These are phyloP conservation scores for Pseudogymnoascus sp. DNA, from an alignment of 2,329 filamentous ascomycete species.

Conservation along the genomic window DNA sequence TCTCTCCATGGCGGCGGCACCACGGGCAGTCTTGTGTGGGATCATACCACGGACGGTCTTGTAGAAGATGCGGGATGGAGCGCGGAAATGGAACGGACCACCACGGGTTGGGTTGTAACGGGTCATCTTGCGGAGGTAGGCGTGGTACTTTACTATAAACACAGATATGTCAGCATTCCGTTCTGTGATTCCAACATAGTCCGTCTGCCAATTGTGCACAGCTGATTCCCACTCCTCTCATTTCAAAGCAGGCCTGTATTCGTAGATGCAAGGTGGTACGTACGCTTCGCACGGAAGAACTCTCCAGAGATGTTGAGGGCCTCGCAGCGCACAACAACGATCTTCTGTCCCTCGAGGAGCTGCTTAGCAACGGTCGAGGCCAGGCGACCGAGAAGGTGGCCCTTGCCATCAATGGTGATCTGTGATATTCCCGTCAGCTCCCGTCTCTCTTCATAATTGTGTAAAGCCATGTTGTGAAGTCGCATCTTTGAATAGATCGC, in stretches of 20 bases:
- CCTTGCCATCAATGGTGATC: constrained; percentile 99
- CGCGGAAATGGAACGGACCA: constrained; percentile 99
- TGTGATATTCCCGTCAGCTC: constrained; percentile 31
- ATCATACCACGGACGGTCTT: constrained; percentile 99
- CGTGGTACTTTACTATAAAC: constrained; percentile 95
- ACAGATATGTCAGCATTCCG: constrained; percentile 39
- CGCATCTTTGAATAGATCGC: constrained; percentile 7
- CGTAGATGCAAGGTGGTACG: constrained; percentile 41
- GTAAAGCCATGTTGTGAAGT: not conserved
- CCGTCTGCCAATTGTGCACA: constrained; percentile 12
- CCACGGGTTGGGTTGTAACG: constrained; percentile 99
- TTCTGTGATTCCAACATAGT: constrained; percentile 12
- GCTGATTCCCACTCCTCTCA: constrained; percentile 14
- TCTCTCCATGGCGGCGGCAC: constrained; percentile 91
- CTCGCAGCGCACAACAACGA: constrained; percentile 97
- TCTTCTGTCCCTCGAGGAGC: constrained; percentile 98
- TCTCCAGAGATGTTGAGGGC: constrained; percentile 99
- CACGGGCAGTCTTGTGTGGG: constrained; percentile 98
- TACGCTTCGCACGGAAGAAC: constrained; percentile 99
- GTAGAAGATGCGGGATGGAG: constrained; percentile 99
- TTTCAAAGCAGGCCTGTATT: not conserved
- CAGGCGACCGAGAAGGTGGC: constrained; percentile 98
- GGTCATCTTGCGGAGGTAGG: constrained; percentile 99
- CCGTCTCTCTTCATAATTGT: not conserved
- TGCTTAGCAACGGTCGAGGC: constrained; percentile 98